Base-by-base conservation (phyloP, 345 rosid species). In the Camelina laxa region DNA sequence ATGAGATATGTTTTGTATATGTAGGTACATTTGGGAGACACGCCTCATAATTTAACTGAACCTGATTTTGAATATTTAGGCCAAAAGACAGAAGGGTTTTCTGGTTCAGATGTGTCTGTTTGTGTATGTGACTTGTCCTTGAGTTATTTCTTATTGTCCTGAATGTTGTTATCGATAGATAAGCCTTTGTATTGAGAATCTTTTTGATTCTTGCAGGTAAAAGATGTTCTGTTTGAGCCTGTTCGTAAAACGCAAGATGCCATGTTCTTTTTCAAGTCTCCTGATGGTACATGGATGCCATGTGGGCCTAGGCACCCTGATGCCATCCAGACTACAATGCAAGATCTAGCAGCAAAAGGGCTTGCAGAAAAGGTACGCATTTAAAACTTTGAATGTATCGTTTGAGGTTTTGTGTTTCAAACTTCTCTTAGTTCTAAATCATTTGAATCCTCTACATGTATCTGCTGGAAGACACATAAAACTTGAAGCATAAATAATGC, bases 181-280 rank as follows among this genome's bases (percentile, higher is more conserved):
- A 22, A 54, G 39, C 42, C 36, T n/a, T 31, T 51, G 33, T 54
- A 53, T 19, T 22, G 66, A 61, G 30, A 55, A 12, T 42, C 14
- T 64, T 62, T 58, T 22, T 33, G 54, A 36, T 15, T 54, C 4
- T 72, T 59, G 70, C 86, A 93, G 97, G 96, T 93, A 22, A 93
- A 89, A 74, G 98, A 91, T 80, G 98, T 93, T 60, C 88, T 93
- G 9, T 93, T 93, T 70, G 97, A 93, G 74, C 98, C 98, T 57
- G 98, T 93, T 65, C 92, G 98, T 39, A 89, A 93, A 81, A 91
- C 97, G 7, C 93, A 87, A 63, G 97, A 93, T 80, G 98, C 98
- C 14, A 87, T 89, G 96, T 93, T 66, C 76, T 93, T 93, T 36
- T 62, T 72, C 50, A 84, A 89, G 78, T 79, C 88, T 35, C 30